Conservation (phyloP, 2,329 filamentous ascomycete genomes). For the Neoarthrinium moseri region DNA sequence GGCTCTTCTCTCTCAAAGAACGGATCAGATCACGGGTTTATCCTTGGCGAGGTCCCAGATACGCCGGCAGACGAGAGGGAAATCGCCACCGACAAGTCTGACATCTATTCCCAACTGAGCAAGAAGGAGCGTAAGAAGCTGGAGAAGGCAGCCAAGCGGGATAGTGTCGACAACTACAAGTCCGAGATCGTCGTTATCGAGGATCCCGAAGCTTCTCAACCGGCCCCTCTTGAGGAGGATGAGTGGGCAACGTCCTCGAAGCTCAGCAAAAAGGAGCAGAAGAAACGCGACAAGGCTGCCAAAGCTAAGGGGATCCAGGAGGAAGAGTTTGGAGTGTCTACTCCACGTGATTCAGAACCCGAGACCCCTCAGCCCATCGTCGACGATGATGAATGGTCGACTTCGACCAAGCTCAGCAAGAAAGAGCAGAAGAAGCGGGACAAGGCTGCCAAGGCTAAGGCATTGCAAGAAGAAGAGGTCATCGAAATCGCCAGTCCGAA, state of each 20-base stretch:
- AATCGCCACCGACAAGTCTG: constrained; percentile 18
- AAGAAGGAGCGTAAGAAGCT: constrained; percentile 35
- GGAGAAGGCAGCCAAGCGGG: constrained; percentile 33
- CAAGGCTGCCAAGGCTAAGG: constrained; percentile 32
- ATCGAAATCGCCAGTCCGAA: constrained; percentile 15
- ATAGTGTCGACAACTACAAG: constrained; percentile 16
- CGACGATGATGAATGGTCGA: constrained; percentile 27
- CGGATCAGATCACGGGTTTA: constrained; percentile 38
- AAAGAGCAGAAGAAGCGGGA: constrained; percentile 43
- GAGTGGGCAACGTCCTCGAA: constrained; percentile 23
- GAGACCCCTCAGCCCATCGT: constrained; percentile 17
- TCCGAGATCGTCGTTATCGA: constrained; percentile 20
- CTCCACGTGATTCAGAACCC: constrained; percentile 17
- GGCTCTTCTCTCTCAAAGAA: constrained; percentile 14
- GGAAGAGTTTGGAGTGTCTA: constrained; percentile 15
- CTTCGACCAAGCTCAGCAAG: constrained; percentile 28
- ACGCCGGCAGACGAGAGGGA: constrained; percentile 36
- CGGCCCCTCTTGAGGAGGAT: constrained; percentile 18
- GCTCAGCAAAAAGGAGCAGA: constrained; percentile 36
- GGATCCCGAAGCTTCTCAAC: constrained; percentile 14
- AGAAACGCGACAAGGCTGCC: constrained; percentile 42
- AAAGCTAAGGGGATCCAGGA: constrained; percentile 23
- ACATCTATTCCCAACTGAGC: constrained; percentile 22
- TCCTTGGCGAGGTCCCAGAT: constrained; percentile 45
- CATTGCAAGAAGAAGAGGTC: constrained; percentile 21